phyloP scores from a whole-genome alignment of 768 basidiomycete genomes.

The Suillus placidus region DNA sequence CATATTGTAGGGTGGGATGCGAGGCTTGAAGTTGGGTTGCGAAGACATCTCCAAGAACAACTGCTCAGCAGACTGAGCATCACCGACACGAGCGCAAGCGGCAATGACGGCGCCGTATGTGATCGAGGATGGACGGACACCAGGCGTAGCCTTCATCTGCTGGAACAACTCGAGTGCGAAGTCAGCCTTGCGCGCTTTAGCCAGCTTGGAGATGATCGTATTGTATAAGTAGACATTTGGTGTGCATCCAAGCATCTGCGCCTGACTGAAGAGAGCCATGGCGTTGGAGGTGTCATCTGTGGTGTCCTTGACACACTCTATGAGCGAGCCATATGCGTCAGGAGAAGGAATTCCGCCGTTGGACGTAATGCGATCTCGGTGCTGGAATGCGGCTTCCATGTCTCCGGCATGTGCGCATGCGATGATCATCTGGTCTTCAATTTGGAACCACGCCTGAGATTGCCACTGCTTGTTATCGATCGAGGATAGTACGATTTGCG shows the following conservation, averaged over 20 bases:
- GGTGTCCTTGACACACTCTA: constrained; percentile 86
- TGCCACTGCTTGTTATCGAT: constrained; percentile 50
- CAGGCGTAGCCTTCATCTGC: constrained; percentile 68
- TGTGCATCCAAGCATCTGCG: constrained; percentile 62
- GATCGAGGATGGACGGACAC: constrained; percentile 74
- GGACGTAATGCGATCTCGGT: constrained; percentile 76
- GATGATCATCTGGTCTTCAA: constrained; percentile 92
- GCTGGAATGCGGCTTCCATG: constrained; percentile 76
- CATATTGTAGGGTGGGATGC: constrained; percentile 95
- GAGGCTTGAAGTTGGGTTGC: constrained; percentile 75
- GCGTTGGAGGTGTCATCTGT: constrained; percentile 95
- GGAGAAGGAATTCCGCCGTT: constrained; percentile 79
- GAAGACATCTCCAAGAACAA: constrained; percentile 85
- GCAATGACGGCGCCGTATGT: constrained; percentile 95
- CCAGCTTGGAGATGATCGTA: constrained; percentile 94
- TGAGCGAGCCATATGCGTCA: constrained; percentile 91
- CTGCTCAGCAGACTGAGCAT: constrained; percentile 75
- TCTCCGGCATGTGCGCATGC: constrained; percentile 82
- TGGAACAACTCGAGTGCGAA: constrained; percentile 85
- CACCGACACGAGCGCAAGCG: constrained; percentile 93
- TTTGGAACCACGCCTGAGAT: constrained; percentile 63
- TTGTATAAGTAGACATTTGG: constrained; percentile 94
- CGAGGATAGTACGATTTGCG: constrained; percentile 60
- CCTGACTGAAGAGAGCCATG: constrained; percentile 80
- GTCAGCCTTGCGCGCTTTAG: constrained; percentile 93